A percentile compares a stretch with the other conserved stretches of the same genome.
Conservation (phyloP, 805 yeast genomes). For the Suhomyces faveliae region DNA sequence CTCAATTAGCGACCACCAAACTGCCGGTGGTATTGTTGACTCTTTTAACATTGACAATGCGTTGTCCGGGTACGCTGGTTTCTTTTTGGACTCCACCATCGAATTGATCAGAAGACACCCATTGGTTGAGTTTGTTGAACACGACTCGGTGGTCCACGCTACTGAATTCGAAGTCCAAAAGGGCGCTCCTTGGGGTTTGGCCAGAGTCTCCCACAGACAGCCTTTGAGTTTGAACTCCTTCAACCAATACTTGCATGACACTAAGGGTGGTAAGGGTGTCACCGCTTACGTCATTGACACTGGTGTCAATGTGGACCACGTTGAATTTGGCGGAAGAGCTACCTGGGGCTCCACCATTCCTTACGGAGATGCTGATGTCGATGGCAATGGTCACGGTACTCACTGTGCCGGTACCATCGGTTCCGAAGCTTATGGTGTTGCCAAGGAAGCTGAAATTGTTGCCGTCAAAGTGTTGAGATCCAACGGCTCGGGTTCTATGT, state of each 20-base stretch:
- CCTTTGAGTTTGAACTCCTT: constrained; percentile 59
- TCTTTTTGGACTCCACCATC: constrained; percentile 71
- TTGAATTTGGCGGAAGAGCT: constrained; percentile 82
- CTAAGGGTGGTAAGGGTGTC: constrained; percentile 77
- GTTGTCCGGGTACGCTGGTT: constrained; percentile 81
- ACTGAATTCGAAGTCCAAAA: constrained; percentile 64
- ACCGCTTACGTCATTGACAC: constrained; percentile 89
- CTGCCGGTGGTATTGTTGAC: constrained; percentile 36
- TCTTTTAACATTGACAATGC: constrained; percentile 56
- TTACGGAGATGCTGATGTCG: constrained; percentile 62
- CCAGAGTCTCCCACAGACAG: constrained; percentile 83
- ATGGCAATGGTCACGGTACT: constrained; percentile 94
- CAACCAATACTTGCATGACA: constrained; percentile 65
- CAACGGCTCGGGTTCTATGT: constrained; percentile 80
- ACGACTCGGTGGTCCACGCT: constrained; percentile 69
- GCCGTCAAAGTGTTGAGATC: constrained; percentile 84
- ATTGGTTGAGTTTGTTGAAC: constrained; percentile 66
- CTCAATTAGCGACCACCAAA: constrained; percentile 14
- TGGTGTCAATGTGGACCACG: constrained; percentile 74
- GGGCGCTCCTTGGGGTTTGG: constrained; percentile 94
- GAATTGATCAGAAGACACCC: constrained; percentile 69
- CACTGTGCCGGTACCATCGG: constrained; percentile 97
- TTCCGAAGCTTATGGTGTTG: constrained; percentile 76
- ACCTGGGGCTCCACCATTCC: constrained; percentile 84
- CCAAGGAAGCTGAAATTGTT: constrained; percentile 73